Conservation (phyloP, 1,139 yeast genomes). For the Chernovozyma sophiae-reginae region DNA sequence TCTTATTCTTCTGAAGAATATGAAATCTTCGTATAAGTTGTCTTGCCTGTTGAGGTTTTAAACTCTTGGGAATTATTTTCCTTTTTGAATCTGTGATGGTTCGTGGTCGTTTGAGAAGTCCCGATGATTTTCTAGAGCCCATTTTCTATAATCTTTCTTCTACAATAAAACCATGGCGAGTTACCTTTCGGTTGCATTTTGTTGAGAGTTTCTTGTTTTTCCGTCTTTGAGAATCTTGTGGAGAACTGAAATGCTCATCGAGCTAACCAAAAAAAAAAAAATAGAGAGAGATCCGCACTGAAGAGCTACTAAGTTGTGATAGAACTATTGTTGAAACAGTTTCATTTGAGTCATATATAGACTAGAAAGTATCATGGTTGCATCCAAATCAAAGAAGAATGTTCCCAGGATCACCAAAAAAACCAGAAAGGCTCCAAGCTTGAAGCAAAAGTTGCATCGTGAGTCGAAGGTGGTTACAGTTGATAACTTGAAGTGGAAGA, state of each 20-base stretch:
- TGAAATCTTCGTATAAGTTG: constrained; percentile 68
- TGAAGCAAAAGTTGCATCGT: constrained; percentile 28
- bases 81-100: constrained; percentile 26
- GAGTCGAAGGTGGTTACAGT: constrained; percentile 45
- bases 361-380: too few species aligned
- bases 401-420: constrained; percentile 6
- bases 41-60: constrained; percentile 67
- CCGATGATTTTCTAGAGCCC: constrained; percentile 13
- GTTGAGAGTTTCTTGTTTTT: too few species aligned
- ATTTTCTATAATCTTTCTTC: too few species aligned
- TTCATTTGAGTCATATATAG: too few species aligned
- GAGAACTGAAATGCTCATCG: too few species aligned
- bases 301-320: too few species aligned
- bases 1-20: constrained; percentile 50
- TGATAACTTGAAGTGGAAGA: constrained; percentile 66
- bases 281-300: too few species aligned
- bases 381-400: constrained; percentile 3
- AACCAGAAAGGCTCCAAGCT: constrained; percentile 21
- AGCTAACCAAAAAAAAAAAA: too few species aligned
- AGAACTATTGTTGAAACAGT: too few species aligned
- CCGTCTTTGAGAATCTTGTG: too few species aligned
- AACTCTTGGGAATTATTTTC: constrained; percentile 21
- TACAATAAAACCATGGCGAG: too few species aligned
- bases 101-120: constrained; percentile 21
- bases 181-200: too few species aligned